These are phyloP conservation scores for Esteya vermicola DNA, from an alignment of 2,329 filamentous ascomycete species.

Conservation along the genomic window DNA sequence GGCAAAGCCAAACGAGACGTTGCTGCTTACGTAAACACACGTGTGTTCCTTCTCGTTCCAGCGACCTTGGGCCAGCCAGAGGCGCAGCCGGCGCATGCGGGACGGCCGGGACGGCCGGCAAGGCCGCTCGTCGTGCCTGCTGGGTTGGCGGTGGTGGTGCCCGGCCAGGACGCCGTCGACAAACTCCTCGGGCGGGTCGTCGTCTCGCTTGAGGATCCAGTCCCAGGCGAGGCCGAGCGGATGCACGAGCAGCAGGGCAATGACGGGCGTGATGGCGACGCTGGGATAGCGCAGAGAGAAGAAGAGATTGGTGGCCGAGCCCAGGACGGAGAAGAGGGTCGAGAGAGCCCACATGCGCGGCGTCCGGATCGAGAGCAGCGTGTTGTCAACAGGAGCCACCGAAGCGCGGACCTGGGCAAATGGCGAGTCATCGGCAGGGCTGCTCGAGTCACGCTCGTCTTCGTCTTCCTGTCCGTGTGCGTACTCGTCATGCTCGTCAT, in stretches of 20 bases:
- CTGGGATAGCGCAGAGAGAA: slow-evolving; percentile 85
- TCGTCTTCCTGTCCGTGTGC: not conserved
- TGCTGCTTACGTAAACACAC: slow-evolving; percentile 80
- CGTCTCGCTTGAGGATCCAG: slow-evolving; percentile 50
- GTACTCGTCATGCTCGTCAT: not conserved
- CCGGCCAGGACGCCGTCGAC: slow-evolving; percentile 25
- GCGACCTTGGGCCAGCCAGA: slow-evolving; percentile 65
- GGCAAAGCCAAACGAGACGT: slow-evolving; percentile 79
- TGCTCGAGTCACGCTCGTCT: slow-evolving; percentile 29
- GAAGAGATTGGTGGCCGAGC: slow-evolving; percentile 74
- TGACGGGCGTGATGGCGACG: slow-evolving; percentile 78
- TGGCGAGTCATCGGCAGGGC: slow-evolving; percentile 56
- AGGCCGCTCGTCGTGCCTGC: no score
- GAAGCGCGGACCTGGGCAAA: slow-evolving; percentile 71
- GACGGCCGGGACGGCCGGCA: no score
- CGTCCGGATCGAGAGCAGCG: slow-evolving; percentile 67
- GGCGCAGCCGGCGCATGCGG: slow-evolving; percentile 30
- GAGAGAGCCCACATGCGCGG: slow-evolving; percentile 78
- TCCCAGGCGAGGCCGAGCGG: slow-evolving; percentile 75
- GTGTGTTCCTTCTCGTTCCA: slow-evolving; percentile 88
- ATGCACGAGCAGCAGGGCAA: slow-evolving; percentile 72
- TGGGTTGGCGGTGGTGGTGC: no score
- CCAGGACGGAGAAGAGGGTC: slow-evolving; percentile 65
- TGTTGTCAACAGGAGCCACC: slow-evolving; percentile 62
- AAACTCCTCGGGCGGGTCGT: slow-evolving; percentile 34